Evolutionary conservation across 2,329 filamentous ascomycete species (phyloP).

Genomic region (Parafenestella ontariensis): DNA sequence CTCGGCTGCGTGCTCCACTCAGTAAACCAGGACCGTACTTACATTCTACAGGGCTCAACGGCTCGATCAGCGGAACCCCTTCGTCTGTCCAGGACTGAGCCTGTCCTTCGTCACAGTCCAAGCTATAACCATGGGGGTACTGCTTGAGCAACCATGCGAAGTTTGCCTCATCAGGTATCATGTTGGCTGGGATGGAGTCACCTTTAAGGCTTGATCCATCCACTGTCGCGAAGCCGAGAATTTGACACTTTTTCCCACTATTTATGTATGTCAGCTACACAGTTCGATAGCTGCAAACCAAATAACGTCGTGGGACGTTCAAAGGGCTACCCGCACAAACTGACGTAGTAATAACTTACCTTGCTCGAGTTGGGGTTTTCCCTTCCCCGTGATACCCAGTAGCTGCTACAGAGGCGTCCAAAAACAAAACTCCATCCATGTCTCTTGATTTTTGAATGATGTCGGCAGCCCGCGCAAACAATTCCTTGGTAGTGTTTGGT

Average conservation of each 20-base stretch:
- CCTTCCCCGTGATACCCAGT: conserved; percentile 1
- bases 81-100: background rate
- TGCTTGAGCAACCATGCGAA: conserved; percentile 10
- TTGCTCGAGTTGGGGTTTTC: conserved; percentile 1
- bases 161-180: conserved; percentile 9
- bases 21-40: background rate
- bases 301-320: background rate
- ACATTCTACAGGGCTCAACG: background rate
- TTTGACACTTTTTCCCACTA: conserved; percentile 16
- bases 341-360: background rate
- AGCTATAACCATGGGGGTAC: conserved; percentile 11
- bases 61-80: background rate
- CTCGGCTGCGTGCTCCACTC: background rate
- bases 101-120: conserved; percentile 7
- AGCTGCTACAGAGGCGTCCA: conserved; percentile 24
- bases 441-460: conserved; percentile 28
- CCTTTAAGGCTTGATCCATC: conserved; percentile 2
- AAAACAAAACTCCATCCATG: conserved; percentile 29
- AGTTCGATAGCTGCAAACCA: background rate
- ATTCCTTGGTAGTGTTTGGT: conserved; percentile 16
- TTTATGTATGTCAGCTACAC: background rate
- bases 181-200: conserved; percentile 2
- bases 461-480: conserved; percentile 28
- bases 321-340: background rate
- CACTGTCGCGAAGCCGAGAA: conserved; percentile 21